Evolutionary conservation across 208 protist genomes (phyloP), one percentile per base, ranked within the genome.

Genomic region (Angomonas deanei): DNA sequence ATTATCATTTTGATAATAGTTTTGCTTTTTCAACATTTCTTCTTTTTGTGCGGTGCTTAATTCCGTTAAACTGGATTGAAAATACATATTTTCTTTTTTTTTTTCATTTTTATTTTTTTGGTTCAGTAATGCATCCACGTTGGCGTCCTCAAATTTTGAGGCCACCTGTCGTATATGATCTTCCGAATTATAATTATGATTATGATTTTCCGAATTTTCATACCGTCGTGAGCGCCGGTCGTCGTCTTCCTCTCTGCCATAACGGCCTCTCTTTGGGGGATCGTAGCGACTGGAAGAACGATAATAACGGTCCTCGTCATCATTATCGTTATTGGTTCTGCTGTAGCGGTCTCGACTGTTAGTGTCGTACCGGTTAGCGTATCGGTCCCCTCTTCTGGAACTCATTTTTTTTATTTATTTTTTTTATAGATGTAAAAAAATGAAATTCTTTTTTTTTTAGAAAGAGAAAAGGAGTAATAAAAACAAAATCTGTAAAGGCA

Each of bases 381-480:
- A 50, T 3, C 55, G 32, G 31, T 27, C 32, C 49, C 50, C 27
- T 42, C 49, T 60, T 62, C 50, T 59, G n/a, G n/a, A n/a, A n/a
- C n/a, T n/a, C n/a, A n/a, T n/a, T n/a, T n/a, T n/a, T n/a, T n/a
- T n/a, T n/a, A n/a, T n/a, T n/a, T n/a, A n/a, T n/a, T n/a, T n/a
- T n/a, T n/a, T n/a, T n/a, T n/a, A n/a, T n/a, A n/a, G n/a, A n/a
- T n/a, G n/a, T n/a, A n/a, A n/a, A n/a, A n/a, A n/a, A n/a, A 56
- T 61, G 24, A 31, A 66, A 50, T 36, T 49, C 53, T 19, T 49
- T 27, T 11, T 54, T 61, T 6, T 53, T 24, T 49, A 67, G 47
- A 47, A 66, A 6, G 21, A 54, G 42, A 64, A 55, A 30, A 68
- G 31, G 17, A 64, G 52, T 34, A 26, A 65, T 33, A 57, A 17